phyloP scores from a whole-genome alignment of 441 rosid genomes.

The Syzygium malaccense region DNA sequence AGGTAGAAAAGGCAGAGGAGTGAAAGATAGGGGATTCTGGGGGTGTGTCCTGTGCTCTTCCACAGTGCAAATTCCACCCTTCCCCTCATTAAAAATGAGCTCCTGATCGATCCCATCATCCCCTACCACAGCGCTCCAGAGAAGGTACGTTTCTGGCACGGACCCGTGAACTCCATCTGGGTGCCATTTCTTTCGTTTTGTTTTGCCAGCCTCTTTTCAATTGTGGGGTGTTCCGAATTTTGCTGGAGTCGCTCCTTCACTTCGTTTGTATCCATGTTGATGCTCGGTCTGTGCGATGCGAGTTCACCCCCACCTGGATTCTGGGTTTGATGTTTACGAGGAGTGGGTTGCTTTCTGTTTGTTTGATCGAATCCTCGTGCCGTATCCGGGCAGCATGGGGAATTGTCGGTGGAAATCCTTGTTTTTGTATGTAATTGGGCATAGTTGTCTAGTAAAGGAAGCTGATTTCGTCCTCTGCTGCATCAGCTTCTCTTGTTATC shows the following conservation, averaged over 20 bases:
- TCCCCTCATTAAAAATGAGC: neutral
- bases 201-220: neutral
- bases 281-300: neutral
- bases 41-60: neutral
- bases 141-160: neutral
- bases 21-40: neutral
- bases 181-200: neutral
- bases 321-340: neutral
- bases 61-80: neutral
- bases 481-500: neutral
- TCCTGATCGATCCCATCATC: neutral
- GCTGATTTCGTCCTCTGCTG: neutral
- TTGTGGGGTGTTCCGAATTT: neutral
- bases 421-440: neutral
- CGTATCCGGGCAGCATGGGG: neutral
- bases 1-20: neutral
- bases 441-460: neutral
- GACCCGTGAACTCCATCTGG: neutral
- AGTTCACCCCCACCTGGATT: neutral
- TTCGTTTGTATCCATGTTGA: neutral
- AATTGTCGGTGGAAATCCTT: neutral
- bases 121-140: neutral
- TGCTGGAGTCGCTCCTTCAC: neutral
- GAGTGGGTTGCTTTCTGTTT: neutral
- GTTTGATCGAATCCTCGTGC: neutral